These are phyloP conservation scores for Leishmania mexicana DNA, from an alignment of 208 protist species.

Conservation along the genomic window DNA sequence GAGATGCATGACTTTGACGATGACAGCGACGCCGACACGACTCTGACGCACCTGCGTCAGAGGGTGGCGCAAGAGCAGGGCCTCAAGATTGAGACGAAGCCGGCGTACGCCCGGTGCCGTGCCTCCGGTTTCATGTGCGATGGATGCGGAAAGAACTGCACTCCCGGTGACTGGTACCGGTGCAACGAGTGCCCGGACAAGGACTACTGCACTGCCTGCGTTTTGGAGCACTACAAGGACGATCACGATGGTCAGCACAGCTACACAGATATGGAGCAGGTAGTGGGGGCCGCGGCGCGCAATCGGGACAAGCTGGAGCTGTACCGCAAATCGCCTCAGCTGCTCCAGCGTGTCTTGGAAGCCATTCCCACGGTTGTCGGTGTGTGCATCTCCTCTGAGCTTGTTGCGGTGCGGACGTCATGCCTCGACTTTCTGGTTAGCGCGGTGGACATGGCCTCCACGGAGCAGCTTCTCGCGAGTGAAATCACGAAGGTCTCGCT, in stretches of 20 bases:
- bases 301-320: conserved; percentile 42
- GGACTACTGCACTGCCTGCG: conserved; percentile 75
- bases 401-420: conserved; percentile 37
- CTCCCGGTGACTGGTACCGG: conserved; percentile 73
- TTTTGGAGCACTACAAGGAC: conserved; percentile 49
- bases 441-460: conserved; percentile 51
- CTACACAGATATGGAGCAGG: conserved; percentile 76
- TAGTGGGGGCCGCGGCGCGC: conserved; percentile 29
- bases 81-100: conserved; percentile 42
- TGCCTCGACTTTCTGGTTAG: conserved; percentile 67
- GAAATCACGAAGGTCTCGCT: conserved; percentile 36
- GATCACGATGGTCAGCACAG: conserved; percentile 50
- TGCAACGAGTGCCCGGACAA: conserved; percentile 80
- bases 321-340: conserved; percentile 44
- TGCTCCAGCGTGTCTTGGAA: conserved; percentile 55
- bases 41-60: conserved; percentile 25
- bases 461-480: conserved; percentile 43
- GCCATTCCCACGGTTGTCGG: conserved; percentile 60
- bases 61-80: conserved; percentile 34
- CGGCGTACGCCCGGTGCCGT: conserved; percentile 28
- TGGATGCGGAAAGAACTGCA: conserved; percentile 48
- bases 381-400: conserved; percentile 68
- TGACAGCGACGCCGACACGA: background rate
- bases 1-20: background rate
- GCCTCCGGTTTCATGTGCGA: conserved; percentile 63